Percentiles rank a stretch among this genome's conserved stretches.
phyloP scores from a whole-genome alignment of 768 basidiomycete genomes.

The Coprinopsis sp. region DNA sequence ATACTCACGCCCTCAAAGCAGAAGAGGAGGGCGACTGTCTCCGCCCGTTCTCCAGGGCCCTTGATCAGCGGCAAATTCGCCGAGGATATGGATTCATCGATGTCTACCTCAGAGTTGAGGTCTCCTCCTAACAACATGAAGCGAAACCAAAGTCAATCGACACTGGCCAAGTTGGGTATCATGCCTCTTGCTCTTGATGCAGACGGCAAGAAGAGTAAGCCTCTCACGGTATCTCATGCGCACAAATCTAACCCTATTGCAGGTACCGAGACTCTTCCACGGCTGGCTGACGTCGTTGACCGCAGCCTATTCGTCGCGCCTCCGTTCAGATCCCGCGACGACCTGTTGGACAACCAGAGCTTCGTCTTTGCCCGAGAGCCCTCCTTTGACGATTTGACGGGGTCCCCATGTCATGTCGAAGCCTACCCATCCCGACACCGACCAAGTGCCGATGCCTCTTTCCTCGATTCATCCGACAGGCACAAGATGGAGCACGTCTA shows the following conservation, averaged over 20 bases:
- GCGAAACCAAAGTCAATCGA: constrained; percentile 55
- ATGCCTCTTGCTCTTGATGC: constrained; percentile 62
- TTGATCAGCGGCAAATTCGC: constrained; percentile 12
- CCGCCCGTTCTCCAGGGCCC: constrained; percentile 50
- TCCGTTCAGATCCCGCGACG: constrained; percentile 37
- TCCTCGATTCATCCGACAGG: constrained; percentile 52
- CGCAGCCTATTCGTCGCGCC: constrained; percentile 63
- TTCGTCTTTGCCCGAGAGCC: constrained; percentile 20
- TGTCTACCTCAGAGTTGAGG: constrained; percentile 34
- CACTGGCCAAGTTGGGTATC: constrained; percentile 62
- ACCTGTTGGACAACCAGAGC: constrained; percentile 28
- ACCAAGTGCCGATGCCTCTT: constrained; percentile 26
- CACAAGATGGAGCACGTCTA: constrained; percentile 71
- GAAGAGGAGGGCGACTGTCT: constrained; percentile 59
- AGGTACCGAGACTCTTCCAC: constrained; percentile 43
- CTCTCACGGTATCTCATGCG: neutral
- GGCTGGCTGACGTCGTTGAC: constrained; percentile 66
- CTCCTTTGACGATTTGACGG: constrained; percentile 51
- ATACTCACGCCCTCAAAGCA: constrained; percentile 40
- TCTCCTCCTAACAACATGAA: constrained; percentile 22
- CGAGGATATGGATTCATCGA: constrained; percentile 35
- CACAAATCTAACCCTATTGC: constrained; percentile 9
- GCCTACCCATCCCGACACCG: constrained; percentile 53
- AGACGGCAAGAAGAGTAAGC: constrained; percentile 60
- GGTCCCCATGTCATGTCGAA: constrained; percentile 60